phyloP scores from a whole-genome alignment of 805 yeast genomes.

The Yamadazyma paraphyllophila region DNA sequence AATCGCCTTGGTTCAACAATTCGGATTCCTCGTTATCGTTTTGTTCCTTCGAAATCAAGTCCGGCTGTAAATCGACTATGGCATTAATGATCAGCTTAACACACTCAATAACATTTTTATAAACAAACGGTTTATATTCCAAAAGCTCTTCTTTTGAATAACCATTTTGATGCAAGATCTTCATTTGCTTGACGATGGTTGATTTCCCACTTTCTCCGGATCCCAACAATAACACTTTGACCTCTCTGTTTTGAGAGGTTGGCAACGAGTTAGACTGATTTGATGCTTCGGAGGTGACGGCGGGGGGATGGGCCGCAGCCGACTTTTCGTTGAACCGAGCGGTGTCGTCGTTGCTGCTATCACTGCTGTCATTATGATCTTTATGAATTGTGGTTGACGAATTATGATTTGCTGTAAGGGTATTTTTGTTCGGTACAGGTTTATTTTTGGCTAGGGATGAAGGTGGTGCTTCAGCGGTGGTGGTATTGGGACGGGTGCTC shows the following conservation, averaged over 20 bases:
- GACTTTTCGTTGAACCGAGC: conserved; percentile 14
- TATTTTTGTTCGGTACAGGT: background rate
- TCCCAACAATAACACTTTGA: conserved; percentile 75
- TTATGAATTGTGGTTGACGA: conserved; percentile 5
- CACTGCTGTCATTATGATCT: conserved; percentile 7
- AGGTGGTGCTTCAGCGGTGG: background rate
- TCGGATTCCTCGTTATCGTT: background rate
- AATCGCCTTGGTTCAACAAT: conserved; percentile 32
- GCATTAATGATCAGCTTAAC: conserved; percentile 71
- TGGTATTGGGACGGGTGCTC: background rate
- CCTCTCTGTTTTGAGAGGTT: conserved; percentile 37
- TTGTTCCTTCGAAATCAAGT: conserved; percentile 21
- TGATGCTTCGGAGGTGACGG: background rate
- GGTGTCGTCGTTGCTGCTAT: conserved; percentile 14
- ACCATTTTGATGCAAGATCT: conserved; percentile 71
- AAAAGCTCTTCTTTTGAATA: conserved; percentile 66
- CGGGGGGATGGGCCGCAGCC: background rate
- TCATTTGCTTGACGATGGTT: conserved; percentile 79
- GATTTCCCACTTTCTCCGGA: conserved; percentile 88
- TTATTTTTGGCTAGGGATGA: background rate
- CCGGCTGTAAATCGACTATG: conserved; percentile 50
- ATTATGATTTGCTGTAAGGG: background rate
- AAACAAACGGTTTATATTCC: conserved; percentile 77
- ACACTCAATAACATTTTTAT: conserved; percentile 73
- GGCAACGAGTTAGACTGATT: background rate